phyloP scores from a whole-genome alignment of 768 basidiomycete genomes.

The Boletellus ananas region DNA sequence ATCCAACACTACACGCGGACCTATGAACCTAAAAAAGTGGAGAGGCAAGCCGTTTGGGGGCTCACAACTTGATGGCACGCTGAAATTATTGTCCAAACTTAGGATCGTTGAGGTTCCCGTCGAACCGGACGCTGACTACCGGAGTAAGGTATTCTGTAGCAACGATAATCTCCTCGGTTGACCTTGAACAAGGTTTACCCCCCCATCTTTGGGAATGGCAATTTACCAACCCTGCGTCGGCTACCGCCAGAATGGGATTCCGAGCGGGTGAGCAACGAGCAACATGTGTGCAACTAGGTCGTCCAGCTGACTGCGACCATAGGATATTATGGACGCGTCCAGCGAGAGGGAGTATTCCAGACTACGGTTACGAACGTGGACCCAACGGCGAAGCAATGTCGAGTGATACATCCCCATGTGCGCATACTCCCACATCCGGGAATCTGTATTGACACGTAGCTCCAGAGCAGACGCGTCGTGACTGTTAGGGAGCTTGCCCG shows the following conservation, averaged over 20 bases:
- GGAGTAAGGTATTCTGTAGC: constrained; percentile 36
- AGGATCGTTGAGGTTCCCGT: constrained; percentile 65
- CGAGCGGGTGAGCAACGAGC: constrained; percentile 38
- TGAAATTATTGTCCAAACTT: constrained; percentile 3
- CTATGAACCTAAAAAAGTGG: constrained; percentile 48
- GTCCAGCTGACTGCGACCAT: constrained; percentile 12
- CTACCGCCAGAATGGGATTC: constrained; percentile 50
- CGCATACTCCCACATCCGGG: constrained; percentile 13
- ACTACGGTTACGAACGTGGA: constrained; percentile 78
- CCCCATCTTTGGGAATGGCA: constrained; percentile 56
- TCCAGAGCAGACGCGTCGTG: constrained; percentile 64
- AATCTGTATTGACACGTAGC: background rate
- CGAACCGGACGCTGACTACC: constrained; percentile 57
- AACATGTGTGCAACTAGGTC: background rate
- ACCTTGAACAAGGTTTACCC: constrained; percentile 27
- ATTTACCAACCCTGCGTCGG: constrained; percentile 54
- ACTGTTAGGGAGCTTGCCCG: constrained; percentile 75
- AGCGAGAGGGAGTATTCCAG: constrained; percentile 52
- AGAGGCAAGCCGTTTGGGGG: constrained; percentile 41
- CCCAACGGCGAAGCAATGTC: constrained; percentile 73
- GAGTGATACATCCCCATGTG: constrained; percentile 65
- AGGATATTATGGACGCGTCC: constrained; percentile 60
- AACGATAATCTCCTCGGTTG: background rate
- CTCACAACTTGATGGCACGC: background rate
- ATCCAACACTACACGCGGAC: constrained; percentile 68